Evolutionary conservation across 2,329 filamentous ascomycete species (phyloP).

Genomic region (Incumbomyces lentus): DNA sequence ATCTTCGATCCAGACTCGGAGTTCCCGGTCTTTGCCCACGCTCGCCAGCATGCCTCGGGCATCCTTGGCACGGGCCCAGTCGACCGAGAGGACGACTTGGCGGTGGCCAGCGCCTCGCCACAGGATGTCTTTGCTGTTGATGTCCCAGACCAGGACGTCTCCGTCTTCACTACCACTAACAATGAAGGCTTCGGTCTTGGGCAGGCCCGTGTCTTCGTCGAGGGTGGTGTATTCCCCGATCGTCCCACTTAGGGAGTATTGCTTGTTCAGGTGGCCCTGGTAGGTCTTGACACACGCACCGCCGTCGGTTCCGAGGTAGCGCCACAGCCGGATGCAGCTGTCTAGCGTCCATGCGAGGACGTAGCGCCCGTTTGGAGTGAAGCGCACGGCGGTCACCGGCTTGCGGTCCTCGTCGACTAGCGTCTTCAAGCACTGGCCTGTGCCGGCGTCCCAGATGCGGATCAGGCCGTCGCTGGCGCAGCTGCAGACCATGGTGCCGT

Average conservation of each 20-base stretch:
- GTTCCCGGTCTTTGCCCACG: slow-evolving; percentile 17
- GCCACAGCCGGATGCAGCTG: slow-evolving; percentile 82
- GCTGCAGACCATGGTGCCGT: slow-evolving; percentile 84
- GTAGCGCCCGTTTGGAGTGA: slow-evolving; percentile 87
- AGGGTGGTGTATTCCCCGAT: slow-evolving; percentile 56
- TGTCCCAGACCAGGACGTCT: slow-evolving; percentile 78
- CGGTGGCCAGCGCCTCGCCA: slow-evolving; percentile 51
- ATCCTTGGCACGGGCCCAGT: slow-evolving; percentile 38
- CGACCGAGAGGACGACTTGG: slow-evolving; percentile 50
- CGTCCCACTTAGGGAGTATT: slow-evolving; percentile 73
- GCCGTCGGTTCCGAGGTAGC: slow-evolving; percentile 58
- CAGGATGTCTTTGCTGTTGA: slow-evolving; percentile 70
- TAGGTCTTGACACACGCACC: slow-evolving; percentile 94
- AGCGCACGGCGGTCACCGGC: slow-evolving; percentile 77
- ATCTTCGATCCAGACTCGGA: slow-evolving; percentile 15
- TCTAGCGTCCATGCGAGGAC: slow-evolving; percentile 88
- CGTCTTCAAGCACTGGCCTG: slow-evolving; percentile 88
- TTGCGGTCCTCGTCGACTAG: slow-evolving; percentile 95
- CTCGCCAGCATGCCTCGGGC: slow-evolving; percentile 21
- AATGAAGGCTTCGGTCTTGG: slow-evolving; percentile 48
- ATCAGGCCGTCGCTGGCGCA: slow-evolving; percentile 88
- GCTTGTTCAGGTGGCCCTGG: slow-evolving; percentile 76
- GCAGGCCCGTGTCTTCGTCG: neutral
- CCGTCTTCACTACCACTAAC: slow-evolving; percentile 83
- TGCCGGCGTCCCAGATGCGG: slow-evolving; percentile 90